Percentiles rank a stretch among this genome's conserved stretches.
Evolutionary conservation across 176 grass and related monocot species (phyloP).

Genomic region (Urochloa ruziziensis): DNA sequence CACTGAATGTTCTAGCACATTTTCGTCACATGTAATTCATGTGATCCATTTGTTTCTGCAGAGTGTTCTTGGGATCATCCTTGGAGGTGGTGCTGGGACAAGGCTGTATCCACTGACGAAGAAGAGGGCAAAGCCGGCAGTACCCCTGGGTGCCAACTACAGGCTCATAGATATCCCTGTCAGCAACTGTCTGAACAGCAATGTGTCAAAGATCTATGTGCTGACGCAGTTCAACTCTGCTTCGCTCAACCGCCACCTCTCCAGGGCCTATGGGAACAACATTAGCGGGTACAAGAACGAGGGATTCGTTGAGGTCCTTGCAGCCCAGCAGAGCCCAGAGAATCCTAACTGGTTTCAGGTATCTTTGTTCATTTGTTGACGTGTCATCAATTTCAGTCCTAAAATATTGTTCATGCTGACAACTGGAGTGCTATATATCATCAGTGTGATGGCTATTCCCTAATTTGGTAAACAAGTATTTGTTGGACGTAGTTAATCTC

Average conservation of each 20-base stretch:
- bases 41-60: slow-evolving; percentile 24
- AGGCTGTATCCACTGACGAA: slow-evolving; percentile 92
- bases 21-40: slow-evolving; percentile 7
- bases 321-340: slow-evolving; percentile 92
- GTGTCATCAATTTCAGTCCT: neutral
- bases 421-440: neutral
- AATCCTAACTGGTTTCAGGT: slow-evolving; percentile 99
- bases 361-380: slow-evolving; percentile 6
- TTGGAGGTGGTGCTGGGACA: slow-evolving; percentile 90
- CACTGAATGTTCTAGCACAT: neutral
- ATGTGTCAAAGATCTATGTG: slow-evolving; percentile 94
- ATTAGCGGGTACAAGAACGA: slow-evolving; percentile 97
- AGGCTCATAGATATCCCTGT: slow-evolving; percentile 95
- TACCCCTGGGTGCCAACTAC: slow-evolving; percentile 92
- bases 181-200: slow-evolving; percentile 95
- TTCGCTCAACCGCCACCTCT: slow-evolving; percentile 89
- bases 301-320: slow-evolving; percentile 95
- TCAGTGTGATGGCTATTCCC: neutral
- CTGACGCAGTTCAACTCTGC: slow-evolving; percentile 95
- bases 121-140: slow-evolving; percentile 94
- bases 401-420: neutral
- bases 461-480: neutral
- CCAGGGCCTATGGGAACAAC: slow-evolving; percentile 85
- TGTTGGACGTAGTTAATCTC: neutral
- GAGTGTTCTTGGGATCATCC: slow-evolving; percentile 99